Percentiles rank a stretch among this genome's conserved stretches.
These are phyloP conservation scores for Protomyces arabidopsidicola DNA, from an alignment of 1,139 yeast species.

Conservation along the genomic window DNA sequence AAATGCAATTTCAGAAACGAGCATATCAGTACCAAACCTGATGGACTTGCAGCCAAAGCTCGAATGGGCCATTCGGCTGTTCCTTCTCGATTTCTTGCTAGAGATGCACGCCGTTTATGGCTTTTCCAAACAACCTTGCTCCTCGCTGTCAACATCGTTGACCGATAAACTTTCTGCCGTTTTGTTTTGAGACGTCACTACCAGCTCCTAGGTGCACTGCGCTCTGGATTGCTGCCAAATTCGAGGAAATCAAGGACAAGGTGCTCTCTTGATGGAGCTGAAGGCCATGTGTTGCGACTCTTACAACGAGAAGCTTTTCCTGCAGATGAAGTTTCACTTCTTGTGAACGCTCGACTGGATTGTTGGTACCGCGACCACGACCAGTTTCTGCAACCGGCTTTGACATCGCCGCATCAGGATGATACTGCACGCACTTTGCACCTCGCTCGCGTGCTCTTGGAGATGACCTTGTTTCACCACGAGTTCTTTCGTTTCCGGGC, in stretches of 20 bases:
- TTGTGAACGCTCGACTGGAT: conserved; percentile 81
- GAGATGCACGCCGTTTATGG: conserved; percentile 76
- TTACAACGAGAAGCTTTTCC: conserved; percentile 86
- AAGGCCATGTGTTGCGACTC: conserved; percentile 75
- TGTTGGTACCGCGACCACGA: conserved; percentile 54
- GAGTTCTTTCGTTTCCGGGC: conserved; percentile 59
- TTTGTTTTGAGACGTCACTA: conserved; percentile 89
- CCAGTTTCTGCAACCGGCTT: conserved; percentile 38
- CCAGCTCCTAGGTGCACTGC: conserved; percentile 92
- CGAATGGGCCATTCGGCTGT: conserved; percentile 90
- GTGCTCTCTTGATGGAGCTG: conserved; percentile 74
- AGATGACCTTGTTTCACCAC: conserved; percentile 68
- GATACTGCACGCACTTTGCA: conserved; percentile 39
- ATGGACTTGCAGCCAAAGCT: conserved; percentile 89
- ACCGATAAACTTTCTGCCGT: conserved; percentile 84
- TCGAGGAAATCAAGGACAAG: conserved; percentile 77
- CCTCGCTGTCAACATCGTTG: conserved; percentile 73
- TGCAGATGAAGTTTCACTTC: conserved; percentile 92
- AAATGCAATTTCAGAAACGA: conserved; percentile 28
- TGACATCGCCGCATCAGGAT: conserved; percentile 36
- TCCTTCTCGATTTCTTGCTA: conserved; percentile 70
- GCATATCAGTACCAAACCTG: conserved; percentile 57
- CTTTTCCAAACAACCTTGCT: conserved; percentile 76
- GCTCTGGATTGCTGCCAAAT: conserved; percentile 91
- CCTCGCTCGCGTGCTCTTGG: conserved; percentile 63